Evolutionary conservation across 2,329 filamentous ascomycete genomes (phyloP), one percentile per base, ranked within the genome.

Genomic region (Pezicula rhizophila): DNA sequence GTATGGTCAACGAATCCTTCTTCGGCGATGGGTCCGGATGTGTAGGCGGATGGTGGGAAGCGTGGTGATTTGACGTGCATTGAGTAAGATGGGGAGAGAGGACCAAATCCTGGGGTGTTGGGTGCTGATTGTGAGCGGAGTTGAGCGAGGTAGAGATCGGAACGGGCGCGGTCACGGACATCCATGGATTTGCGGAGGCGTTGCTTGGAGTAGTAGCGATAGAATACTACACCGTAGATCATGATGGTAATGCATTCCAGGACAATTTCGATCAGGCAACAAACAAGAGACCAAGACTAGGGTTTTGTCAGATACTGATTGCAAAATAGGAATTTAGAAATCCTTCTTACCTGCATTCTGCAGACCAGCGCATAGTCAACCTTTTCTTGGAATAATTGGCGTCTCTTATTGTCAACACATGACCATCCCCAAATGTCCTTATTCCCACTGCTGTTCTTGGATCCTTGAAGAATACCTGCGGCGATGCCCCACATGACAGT

Each of bases 381-480:
- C 61, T 93, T 84, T 49, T 91, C 75, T 53, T 81, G 66, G 67
- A 92, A 97, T 46, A 96, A 72, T 45, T 89, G 70, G 48, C 84
- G 74, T 52, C 92, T 84, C 56, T 84, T 82, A 68, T 96, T 97
- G 62, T 95, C 79, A 49, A 91, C 85, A 68, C 93, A 99, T n/a
- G 89, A 82, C 93, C 93, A 99, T 51, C 92, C 91, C 93, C 93
- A 99, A 69, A 99, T 80, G 68, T 99, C 93, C 68, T 96, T 82
- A 63, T 87, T 87, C 56, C 80, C 72, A 63, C 80, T 81, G 64
- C 78, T 87, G 61, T 82, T 79, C 66, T 85, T 87, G 49, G 82
- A 82, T 60, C 86, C 80, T 66, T 97, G 90, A 61, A 96, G 80
- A 49, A 96, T 71, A 50, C 84, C 89, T 35, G 91, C 91, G 28